Percentiles rank a stretch among this genome's conserved stretches.
Conservation (phyloP, 139 green algal genomes). For the Closterium sp. region DNA sequence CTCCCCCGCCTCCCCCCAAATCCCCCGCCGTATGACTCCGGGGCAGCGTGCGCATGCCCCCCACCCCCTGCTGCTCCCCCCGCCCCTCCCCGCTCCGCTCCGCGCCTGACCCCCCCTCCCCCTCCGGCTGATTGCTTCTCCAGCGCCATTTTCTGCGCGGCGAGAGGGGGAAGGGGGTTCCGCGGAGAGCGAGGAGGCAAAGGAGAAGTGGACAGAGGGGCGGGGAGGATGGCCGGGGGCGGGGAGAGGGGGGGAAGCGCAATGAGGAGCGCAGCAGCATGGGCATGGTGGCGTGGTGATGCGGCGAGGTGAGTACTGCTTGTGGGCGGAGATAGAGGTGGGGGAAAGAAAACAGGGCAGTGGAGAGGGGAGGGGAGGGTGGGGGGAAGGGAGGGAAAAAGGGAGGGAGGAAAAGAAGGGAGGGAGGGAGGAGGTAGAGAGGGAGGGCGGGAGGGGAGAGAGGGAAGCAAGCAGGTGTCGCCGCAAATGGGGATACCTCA, state of each 20-base stretch:
- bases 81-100: not conserved
- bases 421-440: slow-evolving; percentile 8
- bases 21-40: not conserved
- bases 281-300: not conserved
- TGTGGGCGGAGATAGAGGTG: not conserved
- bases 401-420: not conserved
- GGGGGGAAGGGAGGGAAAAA: not conserved
- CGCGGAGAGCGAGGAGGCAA: not conserved
- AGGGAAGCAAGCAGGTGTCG: not conserved
- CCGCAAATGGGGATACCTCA: not conserved
- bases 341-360: not conserved
- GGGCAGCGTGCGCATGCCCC: not conserved
- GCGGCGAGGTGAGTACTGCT: not conserved
- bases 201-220: not conserved
- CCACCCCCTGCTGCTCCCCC: slow-evolving; percentile 6
- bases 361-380: not conserved
- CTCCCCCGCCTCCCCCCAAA: slow-evolving; percentile 3
- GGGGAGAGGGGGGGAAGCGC: slow-evolving; percentile 5
- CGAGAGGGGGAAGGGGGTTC: not conserved
- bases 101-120: slow-evolving; percentile 19
- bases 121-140: slow-evolving; percentile 25
- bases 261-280: not conserved
- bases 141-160: slow-evolving; percentile 37
- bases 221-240: not conserved
- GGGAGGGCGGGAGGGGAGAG: not conserved